Evolutionary conservation across 257 asterid genomes (phyloP), one percentile per base, ranked within the genome.

Genomic region (Dorcoceras hygrometricum): DNA sequence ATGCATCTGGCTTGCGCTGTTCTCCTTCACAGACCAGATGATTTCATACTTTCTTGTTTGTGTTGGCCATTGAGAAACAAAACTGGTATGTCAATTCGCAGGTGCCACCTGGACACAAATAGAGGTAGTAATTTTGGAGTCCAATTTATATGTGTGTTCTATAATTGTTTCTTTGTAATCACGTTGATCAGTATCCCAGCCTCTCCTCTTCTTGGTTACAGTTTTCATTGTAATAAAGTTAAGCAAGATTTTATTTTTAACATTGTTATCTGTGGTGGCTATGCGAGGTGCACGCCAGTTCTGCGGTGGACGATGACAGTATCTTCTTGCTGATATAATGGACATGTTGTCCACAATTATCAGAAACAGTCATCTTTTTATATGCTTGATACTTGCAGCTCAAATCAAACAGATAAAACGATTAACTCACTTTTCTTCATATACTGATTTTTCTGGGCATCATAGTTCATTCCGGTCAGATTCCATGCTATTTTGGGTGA

Each of bases 1-100:
- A 84, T 71, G 90, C 87, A n/a, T 84, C 90, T 7, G 90, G 90
- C 62, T 78, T 84, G 78, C 73, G 80, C 4, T 84, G 90, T 74
- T 84, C 90, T 34, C 87, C 83, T 24, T 73, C 90, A 6, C 90
- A 84, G 75, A 55, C 78, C 20, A 77, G 87, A 71, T 84, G 72
- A 84, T 75, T 46, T n/a, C 18, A 5, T 5, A 2, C 18, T n/a
- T 55, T 48, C 39, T 31, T 32, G 54, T 65, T 62, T 53, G 65
- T 31, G 46, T 29, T 61, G 29, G 34, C 62, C 43, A n/a, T 58
- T 58, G 57, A 22, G 26, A 69, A 23, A 65, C 32, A 16, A 46
- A 46, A 46, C 20, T 12, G 54, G 53, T 10, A 22, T 10, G 34
- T 31, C 32, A 4, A 25, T 68, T 59, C 65, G 39, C 34, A 34